These are phyloP conservation scores for Coemansia sp. DNA, from an alignment of 192 early-diverging fungal genomes.

Conservation along the genomic window DNA sequence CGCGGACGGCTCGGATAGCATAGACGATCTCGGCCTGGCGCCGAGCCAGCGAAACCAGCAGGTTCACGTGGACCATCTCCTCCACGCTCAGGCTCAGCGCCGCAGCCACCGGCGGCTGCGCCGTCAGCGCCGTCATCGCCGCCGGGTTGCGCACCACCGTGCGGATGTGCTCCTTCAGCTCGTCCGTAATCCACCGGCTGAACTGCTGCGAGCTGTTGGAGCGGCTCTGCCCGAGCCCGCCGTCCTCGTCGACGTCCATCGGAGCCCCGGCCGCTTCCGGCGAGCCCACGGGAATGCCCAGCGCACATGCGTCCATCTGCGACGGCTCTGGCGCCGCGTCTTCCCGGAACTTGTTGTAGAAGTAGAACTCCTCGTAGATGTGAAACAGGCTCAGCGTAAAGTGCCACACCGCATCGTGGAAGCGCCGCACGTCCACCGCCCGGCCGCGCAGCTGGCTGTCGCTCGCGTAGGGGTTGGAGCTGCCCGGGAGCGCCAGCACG, in stretches of 20 bases:
- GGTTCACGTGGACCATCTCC: constrained; percentile 47
- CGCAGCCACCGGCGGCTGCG: constrained; percentile 37
- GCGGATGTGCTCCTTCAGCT: constrained; percentile 50
- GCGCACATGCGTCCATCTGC: constrained; percentile 10
- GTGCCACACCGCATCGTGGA: constrained; percentile 52
- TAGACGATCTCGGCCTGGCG: constrained; percentile 52
- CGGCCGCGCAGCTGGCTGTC: constrained; percentile 7
- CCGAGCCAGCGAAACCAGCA: constrained; percentile 41
- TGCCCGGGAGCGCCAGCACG: constrained; percentile 11
- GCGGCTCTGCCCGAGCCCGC: constrained; percentile 10
- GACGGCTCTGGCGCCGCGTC: constrained; percentile 31
- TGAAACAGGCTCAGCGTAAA: constrained; percentile 49
- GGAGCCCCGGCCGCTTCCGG: constrained; percentile 6
- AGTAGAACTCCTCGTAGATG: constrained; percentile 51
- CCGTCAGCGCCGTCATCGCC: constrained; percentile 20
- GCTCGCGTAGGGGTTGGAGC: not conserved
- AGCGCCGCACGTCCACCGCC: constrained; percentile 28
- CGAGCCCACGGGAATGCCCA: constrained; percentile 19
- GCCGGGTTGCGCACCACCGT: constrained; percentile 28
- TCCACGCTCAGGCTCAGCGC: constrained; percentile 40
- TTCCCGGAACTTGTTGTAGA: constrained; percentile 41
- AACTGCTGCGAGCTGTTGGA: constrained; percentile 29
- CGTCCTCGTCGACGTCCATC: constrained; percentile 12
- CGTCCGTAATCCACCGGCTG: constrained; percentile 34
- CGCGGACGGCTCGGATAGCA: constrained; percentile 40